Evolutionary conservation across 345 rosid genomes (phyloP).

Genomic region (Lepidium sativum): DNA sequence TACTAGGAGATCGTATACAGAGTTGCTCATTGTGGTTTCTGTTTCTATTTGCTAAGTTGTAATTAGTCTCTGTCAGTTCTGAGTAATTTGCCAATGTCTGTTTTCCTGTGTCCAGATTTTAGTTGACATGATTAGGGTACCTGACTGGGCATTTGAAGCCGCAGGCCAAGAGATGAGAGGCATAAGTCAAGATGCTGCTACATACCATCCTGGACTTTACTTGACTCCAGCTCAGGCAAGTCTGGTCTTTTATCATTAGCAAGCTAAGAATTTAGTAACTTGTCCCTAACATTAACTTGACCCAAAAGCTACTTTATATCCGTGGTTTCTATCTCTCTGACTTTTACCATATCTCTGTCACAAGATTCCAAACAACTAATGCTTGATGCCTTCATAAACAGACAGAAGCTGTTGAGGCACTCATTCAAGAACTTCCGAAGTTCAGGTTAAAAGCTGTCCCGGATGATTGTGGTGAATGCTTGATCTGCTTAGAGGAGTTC

Average conservation of each 20-base stretch:
- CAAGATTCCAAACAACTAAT: neutral
- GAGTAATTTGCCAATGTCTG: neutral
- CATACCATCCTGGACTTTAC: slow-evolving; percentile 96
- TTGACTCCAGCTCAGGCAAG: slow-evolving; percentile 87
- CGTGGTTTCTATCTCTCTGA: neutral
- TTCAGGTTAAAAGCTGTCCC: slow-evolving; percentile 95
- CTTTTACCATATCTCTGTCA: neutral
- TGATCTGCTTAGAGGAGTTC: slow-evolving; percentile 96
- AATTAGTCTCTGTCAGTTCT: neutral
- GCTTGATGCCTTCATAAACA: slow-evolving; percentile 20
- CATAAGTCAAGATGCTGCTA: slow-evolving; percentile 81
- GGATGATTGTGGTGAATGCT: slow-evolving; percentile 95
- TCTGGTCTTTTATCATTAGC: neutral
- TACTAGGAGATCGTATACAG: no score
- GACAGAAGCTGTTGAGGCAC: slow-evolving; percentile 97
- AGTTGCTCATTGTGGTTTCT: neutral
- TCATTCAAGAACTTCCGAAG: slow-evolving; percentile 95
- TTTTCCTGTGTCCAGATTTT: slow-evolving; percentile 48
- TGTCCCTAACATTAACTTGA: neutral
- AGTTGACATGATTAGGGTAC: slow-evolving; percentile 91
- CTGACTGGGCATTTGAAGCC: slow-evolving; percentile 99
- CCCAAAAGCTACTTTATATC: neutral
- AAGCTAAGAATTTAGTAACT: slow-evolving; percentile 22
- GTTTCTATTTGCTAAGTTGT: neutral
- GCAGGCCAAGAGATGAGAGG: slow-evolving; percentile 99